Conservation (phyloP, 2,329 filamentous ascomycete species). For the Teratosphaeria nubilosa region DNA sequence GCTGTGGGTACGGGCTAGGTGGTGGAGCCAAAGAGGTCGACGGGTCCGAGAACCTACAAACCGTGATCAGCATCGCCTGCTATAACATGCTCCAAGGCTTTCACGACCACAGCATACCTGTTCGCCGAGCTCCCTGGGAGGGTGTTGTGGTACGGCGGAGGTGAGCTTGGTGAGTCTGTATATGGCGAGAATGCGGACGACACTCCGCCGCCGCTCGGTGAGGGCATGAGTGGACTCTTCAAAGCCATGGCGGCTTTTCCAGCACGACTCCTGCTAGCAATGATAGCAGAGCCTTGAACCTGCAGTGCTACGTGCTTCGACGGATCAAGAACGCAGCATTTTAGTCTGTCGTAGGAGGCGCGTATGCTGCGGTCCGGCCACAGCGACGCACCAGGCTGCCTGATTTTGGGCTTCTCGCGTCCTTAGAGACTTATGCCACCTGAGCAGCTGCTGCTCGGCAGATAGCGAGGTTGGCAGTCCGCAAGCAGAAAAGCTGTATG, state of each 20-base stretch:
- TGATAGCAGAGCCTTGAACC: neutral
- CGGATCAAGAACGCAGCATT: neutral
- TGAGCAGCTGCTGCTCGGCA: neutral
- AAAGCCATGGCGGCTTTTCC: constrained; percentile 15
- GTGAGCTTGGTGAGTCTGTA: constrained; percentile 41
- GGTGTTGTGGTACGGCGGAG: constrained; percentile 33
- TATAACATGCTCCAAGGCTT: neutral
- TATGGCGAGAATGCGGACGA: constrained; percentile 42
- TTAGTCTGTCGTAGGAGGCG: neutral
- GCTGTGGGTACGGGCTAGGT: constrained; percentile 48
- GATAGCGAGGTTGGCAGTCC: neutral
- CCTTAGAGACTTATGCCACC: neutral
- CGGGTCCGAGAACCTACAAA: constrained; percentile 35
- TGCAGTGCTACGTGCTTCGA: neutral
- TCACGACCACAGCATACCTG: neutral
- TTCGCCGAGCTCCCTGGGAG: constrained; percentile 25
- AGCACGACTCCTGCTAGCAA: neutral
- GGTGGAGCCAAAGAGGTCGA: constrained; percentile 39
- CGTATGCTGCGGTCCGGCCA: neutral
- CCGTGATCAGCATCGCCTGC: neutral
- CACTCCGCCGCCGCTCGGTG: constrained; percentile 24
- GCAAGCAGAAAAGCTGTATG: neutral
- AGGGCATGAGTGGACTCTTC: constrained; percentile 36
- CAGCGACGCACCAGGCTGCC: neutral
- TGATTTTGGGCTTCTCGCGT: neutral